phyloP scores from a whole-genome alignment of 2,329 filamentous ascomycete species.

The Aspergillus sp. region DNA sequence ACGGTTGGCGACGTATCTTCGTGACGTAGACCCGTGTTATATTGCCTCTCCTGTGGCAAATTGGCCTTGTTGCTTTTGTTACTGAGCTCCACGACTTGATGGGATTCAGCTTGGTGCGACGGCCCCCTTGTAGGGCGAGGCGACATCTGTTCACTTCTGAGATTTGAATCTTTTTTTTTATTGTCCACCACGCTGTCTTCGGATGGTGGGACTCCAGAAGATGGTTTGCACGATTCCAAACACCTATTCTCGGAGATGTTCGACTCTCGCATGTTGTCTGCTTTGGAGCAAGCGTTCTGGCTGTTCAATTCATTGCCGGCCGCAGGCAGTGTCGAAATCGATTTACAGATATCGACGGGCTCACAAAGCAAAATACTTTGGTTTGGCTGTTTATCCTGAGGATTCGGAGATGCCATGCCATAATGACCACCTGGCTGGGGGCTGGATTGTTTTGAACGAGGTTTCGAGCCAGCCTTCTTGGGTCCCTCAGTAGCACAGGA shows the following conservation, averaged over 20 bases:
- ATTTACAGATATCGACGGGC: conserved; percentile 4
- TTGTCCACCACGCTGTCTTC: conserved; percentile 2
- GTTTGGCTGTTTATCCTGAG: neutral
- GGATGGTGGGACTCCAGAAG: neutral
- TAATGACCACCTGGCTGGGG: neutral
- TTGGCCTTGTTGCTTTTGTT: neutral
- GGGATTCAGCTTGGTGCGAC: neutral
- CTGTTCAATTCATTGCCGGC: neutral
- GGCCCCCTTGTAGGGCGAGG: conserved; percentile 29
- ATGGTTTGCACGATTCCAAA: neutral
- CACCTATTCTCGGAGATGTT: conserved; percentile 25
- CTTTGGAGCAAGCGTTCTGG: neutral
- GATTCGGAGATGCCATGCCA: neutral
- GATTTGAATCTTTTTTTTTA: conserved; percentile 18
- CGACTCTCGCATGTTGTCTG: neutral
- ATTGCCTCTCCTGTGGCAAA: neutral
- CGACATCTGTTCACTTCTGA: conserved; percentile 39
- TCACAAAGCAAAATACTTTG: neutral
- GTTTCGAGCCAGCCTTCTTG: neutral
- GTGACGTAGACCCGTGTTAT: neutral
- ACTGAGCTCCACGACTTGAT: neutral
- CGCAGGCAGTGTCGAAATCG: conserved; percentile 11
- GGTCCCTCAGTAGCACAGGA: neutral
- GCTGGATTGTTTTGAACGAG: neutral
- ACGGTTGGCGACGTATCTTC: neutral